Evolutionary conservation across 2,329 filamentous ascomycete species (phyloP).

Genomic region (Fusarium piperis): DNA sequence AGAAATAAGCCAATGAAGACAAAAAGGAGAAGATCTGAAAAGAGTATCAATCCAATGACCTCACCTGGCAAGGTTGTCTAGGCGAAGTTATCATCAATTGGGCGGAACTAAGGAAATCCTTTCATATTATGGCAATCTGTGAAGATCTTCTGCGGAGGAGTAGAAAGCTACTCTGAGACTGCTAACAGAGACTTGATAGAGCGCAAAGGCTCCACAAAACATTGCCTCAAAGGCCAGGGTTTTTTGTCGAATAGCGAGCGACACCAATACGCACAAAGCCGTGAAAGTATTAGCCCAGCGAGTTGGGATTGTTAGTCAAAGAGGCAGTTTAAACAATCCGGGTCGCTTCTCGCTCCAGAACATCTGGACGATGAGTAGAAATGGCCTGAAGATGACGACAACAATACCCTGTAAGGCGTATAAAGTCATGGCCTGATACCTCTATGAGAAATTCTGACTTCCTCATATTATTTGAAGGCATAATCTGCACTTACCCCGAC

Average conservation of each 20-base stretch:
- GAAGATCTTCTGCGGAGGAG: not conserved
- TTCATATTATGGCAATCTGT: not conserved
- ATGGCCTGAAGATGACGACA: not conserved
- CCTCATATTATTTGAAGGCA: not conserved
- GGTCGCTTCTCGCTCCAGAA: not conserved
- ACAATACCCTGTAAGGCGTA: not conserved
- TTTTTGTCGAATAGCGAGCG: not conserved
- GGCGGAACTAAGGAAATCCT: not conserved
- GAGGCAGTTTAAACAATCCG: not conserved
- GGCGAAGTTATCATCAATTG: not conserved
- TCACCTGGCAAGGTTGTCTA: not conserved
- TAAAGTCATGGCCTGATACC: not conserved
- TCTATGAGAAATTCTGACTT: not conserved
- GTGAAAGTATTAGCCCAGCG: not conserved
- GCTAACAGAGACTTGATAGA: not conserved
- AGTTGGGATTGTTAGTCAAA: not conserved
- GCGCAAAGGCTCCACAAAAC: not conserved
- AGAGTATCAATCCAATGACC: not conserved
- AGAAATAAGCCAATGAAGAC: no score
- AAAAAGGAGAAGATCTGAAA: not conserved
- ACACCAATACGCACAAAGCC: not conserved
- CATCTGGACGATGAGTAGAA: not conserved
- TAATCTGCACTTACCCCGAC: not conserved
- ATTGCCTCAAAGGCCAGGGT: not conserved
- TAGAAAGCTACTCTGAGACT: not conserved